These are phyloP conservation scores for Thelonectria discophora DNA, from an alignment of 2,329 filamentous ascomycete species.

Conservation along the genomic window DNA sequence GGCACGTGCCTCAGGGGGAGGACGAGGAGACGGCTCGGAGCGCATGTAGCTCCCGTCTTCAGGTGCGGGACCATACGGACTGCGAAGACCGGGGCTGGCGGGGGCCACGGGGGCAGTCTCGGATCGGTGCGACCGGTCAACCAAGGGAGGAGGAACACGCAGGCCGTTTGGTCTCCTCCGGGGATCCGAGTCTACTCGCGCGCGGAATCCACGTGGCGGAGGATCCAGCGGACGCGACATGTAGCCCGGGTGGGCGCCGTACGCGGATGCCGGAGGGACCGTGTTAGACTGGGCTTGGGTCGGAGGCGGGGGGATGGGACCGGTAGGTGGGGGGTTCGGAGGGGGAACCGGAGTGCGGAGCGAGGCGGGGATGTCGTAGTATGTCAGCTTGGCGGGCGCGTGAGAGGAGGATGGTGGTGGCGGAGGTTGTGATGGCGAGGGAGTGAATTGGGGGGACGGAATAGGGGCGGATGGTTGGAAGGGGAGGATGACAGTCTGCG, in stretches of 20 bases:
- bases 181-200: constrained; percentile 40
- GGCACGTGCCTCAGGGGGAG: constrained; percentile 31
- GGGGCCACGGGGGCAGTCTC: neutral
- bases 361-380: constrained; percentile 9
- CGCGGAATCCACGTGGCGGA: constrained; percentile 40
- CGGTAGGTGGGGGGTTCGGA: constrained; percentile 16
- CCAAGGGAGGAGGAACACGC: constrained; percentile 33
- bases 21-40: constrained; percentile 19
- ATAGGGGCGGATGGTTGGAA: neutral
- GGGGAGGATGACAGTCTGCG: neutral
- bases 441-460: constrained; percentile 22
- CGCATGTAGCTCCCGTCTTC: constrained; percentile 37
- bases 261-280: constrained; percentile 11
- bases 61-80: constrained; percentile 37
- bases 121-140: constrained; percentile 25
- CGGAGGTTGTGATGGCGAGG: neutral
- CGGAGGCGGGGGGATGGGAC: constrained; percentile 21
- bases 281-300: constrained; percentile 26
- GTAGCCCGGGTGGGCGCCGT: constrained; percentile 27
- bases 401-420: constrained; percentile 20
- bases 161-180: constrained; percentile 36
- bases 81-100: constrained; percentile 13
- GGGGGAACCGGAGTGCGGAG: constrained; percentile 19
- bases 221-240: constrained; percentile 37
- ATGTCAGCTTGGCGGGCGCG: constrained; percentile 27